phyloP scores from a whole-genome alignment of 192 early-diverging fungal species.

The Backusella westeae region DNA sequence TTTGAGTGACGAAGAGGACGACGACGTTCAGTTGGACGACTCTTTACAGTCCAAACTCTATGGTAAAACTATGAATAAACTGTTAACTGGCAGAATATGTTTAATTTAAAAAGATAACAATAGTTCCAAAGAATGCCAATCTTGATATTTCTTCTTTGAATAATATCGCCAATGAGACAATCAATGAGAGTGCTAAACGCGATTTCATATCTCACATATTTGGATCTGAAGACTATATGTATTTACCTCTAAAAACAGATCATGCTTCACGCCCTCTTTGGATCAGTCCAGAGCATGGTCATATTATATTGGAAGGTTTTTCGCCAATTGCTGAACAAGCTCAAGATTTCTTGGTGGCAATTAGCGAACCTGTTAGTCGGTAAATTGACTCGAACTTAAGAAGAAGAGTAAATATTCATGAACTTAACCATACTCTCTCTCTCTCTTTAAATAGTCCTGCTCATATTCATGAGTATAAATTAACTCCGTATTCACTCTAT shows the following conservation, averaged over 20 bases:
- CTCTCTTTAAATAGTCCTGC: slow-evolving; percentile 43
- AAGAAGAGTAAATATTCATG: background rate
- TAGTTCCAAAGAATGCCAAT: slow-evolving; percentile 42
- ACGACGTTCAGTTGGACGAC: slow-evolving; percentile 30
- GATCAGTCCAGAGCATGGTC: slow-evolving; percentile 77
- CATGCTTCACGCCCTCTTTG: slow-evolving; percentile 88
- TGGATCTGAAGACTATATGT: slow-evolving; percentile 71
- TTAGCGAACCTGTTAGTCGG: slow-evolving; percentile 92
- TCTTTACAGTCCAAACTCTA: slow-evolving; percentile 25
- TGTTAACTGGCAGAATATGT: background rate
- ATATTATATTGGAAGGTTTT: slow-evolving; percentile 95
- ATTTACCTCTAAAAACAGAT: slow-evolving; percentile 82
- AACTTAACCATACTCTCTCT: background rate
- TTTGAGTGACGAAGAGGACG: slow-evolving; percentile 30
- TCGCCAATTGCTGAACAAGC: slow-evolving; percentile 95
- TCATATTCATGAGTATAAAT: slow-evolving; percentile 89
- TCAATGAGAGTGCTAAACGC: background rate
- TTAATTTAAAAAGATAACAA: background rate
- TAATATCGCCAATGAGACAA: background rate
- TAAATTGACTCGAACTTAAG: slow-evolving; percentile 28
- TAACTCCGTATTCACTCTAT: slow-evolving; percentile 94
- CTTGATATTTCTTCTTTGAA: slow-evolving; percentile 31
- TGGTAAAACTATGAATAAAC: slow-evolving; percentile 17
- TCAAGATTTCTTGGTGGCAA: slow-evolving; percentile 92
- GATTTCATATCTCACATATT: slow-evolving; percentile 64